Conservation (phyloP, 805 yeast genomes). For the Spathaspora passalidarum region DNA sequence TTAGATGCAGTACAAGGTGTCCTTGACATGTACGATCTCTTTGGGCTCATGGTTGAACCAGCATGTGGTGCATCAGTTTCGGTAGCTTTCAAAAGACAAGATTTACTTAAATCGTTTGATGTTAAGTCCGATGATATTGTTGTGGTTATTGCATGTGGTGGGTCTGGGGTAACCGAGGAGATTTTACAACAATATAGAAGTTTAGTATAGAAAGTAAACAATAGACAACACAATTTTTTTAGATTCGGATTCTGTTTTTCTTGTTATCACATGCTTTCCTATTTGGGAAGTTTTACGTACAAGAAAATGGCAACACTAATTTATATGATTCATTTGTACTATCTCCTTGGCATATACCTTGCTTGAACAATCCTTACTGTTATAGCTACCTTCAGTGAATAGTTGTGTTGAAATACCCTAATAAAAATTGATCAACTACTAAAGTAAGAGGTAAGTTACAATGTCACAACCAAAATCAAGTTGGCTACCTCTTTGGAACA, state of each 20-base stretch:
- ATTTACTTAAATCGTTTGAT: conserved; percentile 15
- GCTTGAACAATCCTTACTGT: too few species aligned
- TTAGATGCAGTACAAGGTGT: conserved; percentile 21
- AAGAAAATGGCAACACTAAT: too few species aligned
- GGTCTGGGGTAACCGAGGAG: conserved; percentile 14
- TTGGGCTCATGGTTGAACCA: conserved; percentile 25
- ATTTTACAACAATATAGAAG: conserved; percentile 8
- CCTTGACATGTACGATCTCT: conserved; percentile 20
- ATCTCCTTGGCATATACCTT: too few species aligned
- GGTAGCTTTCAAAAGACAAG: conserved; percentile 12
- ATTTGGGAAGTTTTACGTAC: too few species aligned
- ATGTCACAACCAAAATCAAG: not conserved
- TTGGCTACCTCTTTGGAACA: not conserved
- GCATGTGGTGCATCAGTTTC: conserved; percentile 32
- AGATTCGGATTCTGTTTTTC: not conserved
- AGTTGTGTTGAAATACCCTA: too few species aligned
- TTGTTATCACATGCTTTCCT: too few species aligned
- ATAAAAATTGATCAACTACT: too few species aligned
- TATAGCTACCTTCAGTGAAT: too few species aligned
- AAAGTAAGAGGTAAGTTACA: not conserved
- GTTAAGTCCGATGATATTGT: conserved; percentile 22
- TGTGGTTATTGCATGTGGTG: conserved; percentile 29
- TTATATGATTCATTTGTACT: too few species aligned
- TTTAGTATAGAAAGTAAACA: conserved; percentile 1
- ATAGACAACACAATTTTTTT: too few species aligned